Evolutionary conservation across 2,329 filamentous ascomycete species (phyloP), one percentile per base, ranked within the genome.

Genomic region (Xylogone sp.): DNA sequence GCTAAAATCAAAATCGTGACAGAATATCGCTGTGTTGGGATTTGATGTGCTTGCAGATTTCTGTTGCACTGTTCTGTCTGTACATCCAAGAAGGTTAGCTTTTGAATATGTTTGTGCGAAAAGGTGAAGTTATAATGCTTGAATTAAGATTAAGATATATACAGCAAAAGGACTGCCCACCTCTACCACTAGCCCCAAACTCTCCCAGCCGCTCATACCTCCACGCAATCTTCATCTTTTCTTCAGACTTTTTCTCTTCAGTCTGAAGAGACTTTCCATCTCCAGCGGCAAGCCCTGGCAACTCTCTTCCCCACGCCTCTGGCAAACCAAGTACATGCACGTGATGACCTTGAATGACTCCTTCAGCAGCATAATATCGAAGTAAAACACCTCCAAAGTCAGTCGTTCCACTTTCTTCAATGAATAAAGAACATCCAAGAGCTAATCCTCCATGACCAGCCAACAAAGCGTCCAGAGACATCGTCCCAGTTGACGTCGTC

Each of bases 191-290:
- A 53, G 76, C 77, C 42, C 83, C 83, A 60, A 84, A 85, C 58
- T 87, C 86, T 16, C 88, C 87, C 49, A 97, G 70, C 29, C 84
- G 81, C 69, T 97, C 92, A 71, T 99, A 99, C 68, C 94, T 81
- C 94, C 94, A 99, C 3, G 94, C 94, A 74, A 99, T 99, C 74
- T 96, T 97, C 94, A 99, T 97, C 69, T 86, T 92, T 56, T 93
- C 88, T 13, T 78, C 76, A 2, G 70, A 63, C 16, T 65, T 50
- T 39, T 58, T 67, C 71, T 68, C 67, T 62, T 51, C 69, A 72
- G 43, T 73, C 34, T 39, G 34, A 18, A 18, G 12, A 69, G 29
- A 75, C 75, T 68, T 47, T 75, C 70, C 56, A 66, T 45, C 67
- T 9, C 62, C 71, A 1, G 76, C 70, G 45, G 79, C 77, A 29